Conservation (phyloP, 2,329 filamentous ascomycete genomes). For the Gaeumannomyces tritici region DNA sequence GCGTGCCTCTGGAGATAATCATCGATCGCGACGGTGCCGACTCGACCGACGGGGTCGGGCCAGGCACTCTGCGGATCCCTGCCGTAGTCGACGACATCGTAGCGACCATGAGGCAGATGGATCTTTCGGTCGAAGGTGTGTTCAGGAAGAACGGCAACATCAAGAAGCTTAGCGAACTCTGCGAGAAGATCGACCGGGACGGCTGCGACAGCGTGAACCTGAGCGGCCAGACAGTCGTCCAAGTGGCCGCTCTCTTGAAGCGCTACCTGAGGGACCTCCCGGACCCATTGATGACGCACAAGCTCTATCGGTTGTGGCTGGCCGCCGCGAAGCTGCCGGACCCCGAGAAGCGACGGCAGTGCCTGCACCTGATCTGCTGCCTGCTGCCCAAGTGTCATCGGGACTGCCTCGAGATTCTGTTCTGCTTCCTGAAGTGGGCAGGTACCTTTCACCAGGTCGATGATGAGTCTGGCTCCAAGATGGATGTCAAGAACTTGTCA, state of each 20-base stretch:
- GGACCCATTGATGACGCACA: slow-evolving; percentile 89
- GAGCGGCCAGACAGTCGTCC: slow-evolving; percentile 81
- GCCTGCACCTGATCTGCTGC: slow-evolving; percentile 86
- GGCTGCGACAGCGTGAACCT: slow-evolving; percentile 81
- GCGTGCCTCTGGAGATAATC: slow-evolving; percentile 77
- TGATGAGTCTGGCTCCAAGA: slow-evolving; percentile 94
- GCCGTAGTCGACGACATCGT: slow-evolving; percentile 93
- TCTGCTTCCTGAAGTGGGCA: slow-evolving; percentile 94
- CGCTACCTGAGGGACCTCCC: slow-evolving; percentile 92
- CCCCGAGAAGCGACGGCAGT: slow-evolving; percentile 69
- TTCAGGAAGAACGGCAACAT: slow-evolving; percentile 99
- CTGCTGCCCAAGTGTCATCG: slow-evolving; percentile 85
- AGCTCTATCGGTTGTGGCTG: slow-evolving; percentile 85
- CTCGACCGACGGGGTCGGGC: slow-evolving; percentile 93
- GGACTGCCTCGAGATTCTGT: slow-evolving; percentile 90
- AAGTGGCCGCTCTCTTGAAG: slow-evolving; percentile 87
- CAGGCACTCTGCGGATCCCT: slow-evolving; percentile 80
- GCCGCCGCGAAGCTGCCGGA: slow-evolving; percentile 82
- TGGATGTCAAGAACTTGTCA: slow-evolving; percentile 95
- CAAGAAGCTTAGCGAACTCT: slow-evolving; percentile 78
- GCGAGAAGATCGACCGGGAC: slow-evolving; percentile 76
- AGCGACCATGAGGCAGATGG: slow-evolving; percentile 94
- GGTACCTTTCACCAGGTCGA: slow-evolving; percentile 96
- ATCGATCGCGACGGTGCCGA: slow-evolving; percentile 92
- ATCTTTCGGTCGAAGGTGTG: slow-evolving; percentile 95